Evolutionary conservation across 345 rosid genomes (phyloP).

Genomic region (Acer saccharum): DNA sequence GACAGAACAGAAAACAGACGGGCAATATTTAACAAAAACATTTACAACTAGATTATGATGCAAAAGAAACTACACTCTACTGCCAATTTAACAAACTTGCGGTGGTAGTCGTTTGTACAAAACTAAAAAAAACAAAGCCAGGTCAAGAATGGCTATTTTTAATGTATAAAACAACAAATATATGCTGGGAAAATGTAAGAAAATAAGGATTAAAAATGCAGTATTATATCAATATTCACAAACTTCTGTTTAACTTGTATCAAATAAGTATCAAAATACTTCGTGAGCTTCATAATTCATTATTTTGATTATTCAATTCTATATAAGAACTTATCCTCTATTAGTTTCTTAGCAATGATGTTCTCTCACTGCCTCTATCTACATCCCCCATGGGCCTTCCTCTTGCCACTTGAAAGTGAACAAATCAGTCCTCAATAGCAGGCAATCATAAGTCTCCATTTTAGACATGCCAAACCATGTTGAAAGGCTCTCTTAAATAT

Average conservation of each 20-base stretch:
- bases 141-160: neutral
- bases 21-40: neutral
- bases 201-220: neutral
- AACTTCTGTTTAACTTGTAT: slow-evolving; percentile 1
- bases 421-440: neutral
- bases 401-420: neutral
- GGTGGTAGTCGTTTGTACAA: neutral
- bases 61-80: neutral
- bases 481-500: neutral
- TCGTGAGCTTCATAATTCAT: neutral
- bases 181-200: neutral
- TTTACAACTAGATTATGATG: neutral
- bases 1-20: slow-evolving; percentile 8
- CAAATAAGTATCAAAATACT: neutral
- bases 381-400: neutral
- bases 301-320: neutral
- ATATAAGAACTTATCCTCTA: neutral
- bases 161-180: neutral
- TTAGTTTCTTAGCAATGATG: neutral
- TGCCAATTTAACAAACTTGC: slow-evolving; percentile 1
- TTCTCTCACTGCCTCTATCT: neutral
- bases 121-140: neutral
- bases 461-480: neutral
- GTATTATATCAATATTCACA: neutral
- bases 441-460: neutral